Conservation (phyloP, 2,329 filamentous ascomycete genomes). For the Fusarium circinatum region DNA sequence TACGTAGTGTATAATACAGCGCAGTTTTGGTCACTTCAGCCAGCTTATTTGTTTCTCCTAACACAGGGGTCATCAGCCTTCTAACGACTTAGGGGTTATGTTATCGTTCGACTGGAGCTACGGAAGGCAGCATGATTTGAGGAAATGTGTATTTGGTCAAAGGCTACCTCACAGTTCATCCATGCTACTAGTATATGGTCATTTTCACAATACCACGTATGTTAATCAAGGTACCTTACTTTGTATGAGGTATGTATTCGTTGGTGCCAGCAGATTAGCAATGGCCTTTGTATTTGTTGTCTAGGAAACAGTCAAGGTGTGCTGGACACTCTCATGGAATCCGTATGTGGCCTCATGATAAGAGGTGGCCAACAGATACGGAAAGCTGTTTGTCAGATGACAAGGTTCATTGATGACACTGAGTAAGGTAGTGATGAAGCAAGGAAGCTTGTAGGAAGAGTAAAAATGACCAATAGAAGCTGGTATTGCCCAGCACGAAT, state of each 20-base stretch:
- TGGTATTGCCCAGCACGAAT: background rate
- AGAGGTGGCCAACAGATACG: background rate
- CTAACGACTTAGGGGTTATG: background rate
- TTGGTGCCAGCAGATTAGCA: conserved; percentile 12
- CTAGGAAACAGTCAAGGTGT: background rate
- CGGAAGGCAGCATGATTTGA: background rate
- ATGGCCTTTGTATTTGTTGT: background rate
- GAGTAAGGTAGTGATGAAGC: background rate
- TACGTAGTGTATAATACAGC: background rate
- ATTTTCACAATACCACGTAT: background rate
- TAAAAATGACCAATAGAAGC: conserved; percentile 14
- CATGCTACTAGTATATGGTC: background rate
- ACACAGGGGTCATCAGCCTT: background rate
- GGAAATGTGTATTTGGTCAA: background rate
- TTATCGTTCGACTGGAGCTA: background rate
- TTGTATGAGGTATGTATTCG: background rate
- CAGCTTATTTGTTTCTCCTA: background rate
- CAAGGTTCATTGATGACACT: background rate
- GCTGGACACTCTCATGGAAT: background rate
- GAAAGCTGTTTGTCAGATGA: background rate
- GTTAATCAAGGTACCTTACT: background rate
- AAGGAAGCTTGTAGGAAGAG: background rate
- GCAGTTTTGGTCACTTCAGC: background rate
- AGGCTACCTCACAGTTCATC: background rate
- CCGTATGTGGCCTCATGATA: background rate